Evolutionary conservation across 768 basidiomycete genomes (phyloP), one percentile per base, ranked within the genome.

Genomic region (Obba rivulosa): DNA sequence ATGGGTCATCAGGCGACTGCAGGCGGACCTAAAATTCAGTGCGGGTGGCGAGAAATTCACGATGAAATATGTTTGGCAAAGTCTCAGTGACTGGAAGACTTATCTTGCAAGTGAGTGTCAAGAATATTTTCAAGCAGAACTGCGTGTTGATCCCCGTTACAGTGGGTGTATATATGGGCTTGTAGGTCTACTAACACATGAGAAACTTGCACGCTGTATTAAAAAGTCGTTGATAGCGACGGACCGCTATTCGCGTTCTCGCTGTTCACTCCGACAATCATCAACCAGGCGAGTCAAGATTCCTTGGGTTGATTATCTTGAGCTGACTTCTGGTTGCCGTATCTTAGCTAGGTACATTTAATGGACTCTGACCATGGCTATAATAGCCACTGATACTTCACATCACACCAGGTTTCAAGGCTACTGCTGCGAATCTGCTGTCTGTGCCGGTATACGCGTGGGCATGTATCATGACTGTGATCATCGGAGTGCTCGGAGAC

Each of bases 381-480:
- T n/a, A n/a, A n/a, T n/a, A n/a, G n/a, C n/a, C n/a, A n/a, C 28
- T 31, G 28, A 5, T 31, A 31, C 28, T 13, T 18, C 49, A 10
- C n/a, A n/a, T n/a, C 36, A 10, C 48, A 31, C 36, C 49, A 77
- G 83, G 82, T 3, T 85, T 75, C 66, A 63, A 66, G 34, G 79
- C 84, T 10, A 87, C 83, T 1, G 63, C 70, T 21, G 85, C 87
- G 2, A 89, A 90, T 58, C 62, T 90, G 10, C 69, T 91, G 14
- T 85, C 84, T 0, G 85, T 89, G 3, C 87, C 87, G 1, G 83
- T 88, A 23, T 89, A 89, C 58, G 77, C 74, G 4, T 86, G 83
- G 77, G 79, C 81, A 17, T 85, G 85, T 55, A 62, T 85, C 34
- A 67, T 85, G 57, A 89, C 87, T 4, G 73, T 77, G 51, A 49